Conservation (phyloP, 2,329 filamentous ascomycete genomes). For the Drechmeria coniospora region DNA sequence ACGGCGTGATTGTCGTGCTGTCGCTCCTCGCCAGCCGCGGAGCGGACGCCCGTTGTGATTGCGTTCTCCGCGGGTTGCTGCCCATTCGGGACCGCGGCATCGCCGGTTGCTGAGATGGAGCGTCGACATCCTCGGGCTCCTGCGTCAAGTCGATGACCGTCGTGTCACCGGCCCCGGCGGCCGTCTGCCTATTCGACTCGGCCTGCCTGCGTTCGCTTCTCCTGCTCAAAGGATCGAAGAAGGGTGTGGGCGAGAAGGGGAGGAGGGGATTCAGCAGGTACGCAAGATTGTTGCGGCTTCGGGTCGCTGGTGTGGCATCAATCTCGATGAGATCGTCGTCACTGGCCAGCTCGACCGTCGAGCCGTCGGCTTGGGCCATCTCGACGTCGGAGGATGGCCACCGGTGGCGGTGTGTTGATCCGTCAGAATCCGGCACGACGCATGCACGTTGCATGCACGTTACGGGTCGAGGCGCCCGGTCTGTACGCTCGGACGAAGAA, state of each 20-base stretch:
- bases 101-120: no score
- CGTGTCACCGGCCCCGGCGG: conserved; percentile 5
- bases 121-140: conserved; percentile 35
- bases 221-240: no score
- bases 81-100: no score
- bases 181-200: no score
- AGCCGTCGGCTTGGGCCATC: conserved; percentile 7
- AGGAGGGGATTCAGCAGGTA: conserved; percentile 4
- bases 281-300: conserved; percentile 1
- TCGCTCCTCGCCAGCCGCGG: conserved; percentile 29
- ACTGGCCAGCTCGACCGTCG: conserved; percentile 5
- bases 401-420: no score
- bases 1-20: conserved; percentile 22
- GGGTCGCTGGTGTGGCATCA: conserved; percentile 7
- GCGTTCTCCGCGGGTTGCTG: conserved; percentile 25
- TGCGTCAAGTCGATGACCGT: conserved; percentile 34
- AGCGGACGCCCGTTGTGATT: conserved; percentile 23
- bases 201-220: no score
- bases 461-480: no score
- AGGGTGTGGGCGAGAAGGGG: not conserved
- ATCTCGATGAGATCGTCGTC: conserved; percentile 21
- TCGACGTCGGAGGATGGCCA: no score
- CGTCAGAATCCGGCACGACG: no score
- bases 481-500: no score
- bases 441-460: no score